These are phyloP conservation scores for Casuarina glauca DNA, from an alignment of 306 rosid genomes.

Conservation along the genomic window DNA sequence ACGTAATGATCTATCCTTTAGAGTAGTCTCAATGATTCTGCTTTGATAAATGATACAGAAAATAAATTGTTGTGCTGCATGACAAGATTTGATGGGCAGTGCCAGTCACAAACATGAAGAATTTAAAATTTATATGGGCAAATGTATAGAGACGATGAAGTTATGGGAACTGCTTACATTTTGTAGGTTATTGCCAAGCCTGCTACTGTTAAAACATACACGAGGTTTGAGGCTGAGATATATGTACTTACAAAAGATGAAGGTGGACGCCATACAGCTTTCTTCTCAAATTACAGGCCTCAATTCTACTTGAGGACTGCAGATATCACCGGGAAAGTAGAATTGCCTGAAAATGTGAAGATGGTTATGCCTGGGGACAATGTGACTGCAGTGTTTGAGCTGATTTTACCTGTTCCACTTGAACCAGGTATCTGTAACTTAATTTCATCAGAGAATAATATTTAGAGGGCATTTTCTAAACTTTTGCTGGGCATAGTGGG, in stretches of 20 bases:
- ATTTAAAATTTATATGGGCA: background rate
- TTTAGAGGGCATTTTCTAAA: too few species aligned
- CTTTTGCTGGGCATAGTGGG: background rate
- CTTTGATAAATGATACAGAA: background rate
- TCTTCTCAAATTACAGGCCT: conserved; percentile 94
- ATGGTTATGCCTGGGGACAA: conserved; percentile 99
- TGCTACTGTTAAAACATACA: conserved; percentile 73
- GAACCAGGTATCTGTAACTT: conserved; percentile 66
- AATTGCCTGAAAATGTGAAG: conserved; percentile 83
- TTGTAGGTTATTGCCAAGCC: conserved; percentile 93
- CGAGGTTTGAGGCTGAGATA: conserved; percentile 93
- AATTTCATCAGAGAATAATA: background rate
- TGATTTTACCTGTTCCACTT: conserved; percentile 86
- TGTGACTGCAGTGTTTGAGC: conserved; percentile 80
- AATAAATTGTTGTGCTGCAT: background rate
- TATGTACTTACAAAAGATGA: conserved; percentile 96
- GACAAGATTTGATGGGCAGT: background rate
- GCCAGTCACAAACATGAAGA: background rate
- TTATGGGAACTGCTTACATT: conserved; percentile 9
- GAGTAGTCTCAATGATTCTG: background rate
- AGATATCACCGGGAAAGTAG: conserved; percentile 92
- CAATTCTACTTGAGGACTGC: conserved; percentile 98
- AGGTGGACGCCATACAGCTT: conserved; percentile 99
- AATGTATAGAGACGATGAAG: background rate
- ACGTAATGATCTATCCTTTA: background rate